Evolutionary conservation across 2,329 filamentous ascomycete species (phyloP).

Genomic region (Scedosporium aurantiacum): DNA sequence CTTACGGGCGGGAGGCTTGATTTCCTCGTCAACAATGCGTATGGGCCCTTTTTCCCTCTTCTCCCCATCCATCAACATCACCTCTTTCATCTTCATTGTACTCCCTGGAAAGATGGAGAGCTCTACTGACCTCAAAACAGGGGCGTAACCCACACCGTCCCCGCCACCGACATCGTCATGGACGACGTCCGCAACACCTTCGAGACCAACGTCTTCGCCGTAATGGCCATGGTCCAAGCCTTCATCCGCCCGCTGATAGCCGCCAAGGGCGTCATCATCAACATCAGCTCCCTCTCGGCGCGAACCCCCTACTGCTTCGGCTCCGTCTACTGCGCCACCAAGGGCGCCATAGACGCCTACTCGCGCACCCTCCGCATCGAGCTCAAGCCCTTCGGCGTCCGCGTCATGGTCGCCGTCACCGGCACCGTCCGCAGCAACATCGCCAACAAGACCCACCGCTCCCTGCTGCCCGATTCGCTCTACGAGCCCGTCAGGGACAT

Average conservation of each 20-base stretch:
- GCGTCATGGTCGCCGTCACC: slow-evolving; percentile 46
- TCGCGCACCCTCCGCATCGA: slow-evolving; percentile 43
- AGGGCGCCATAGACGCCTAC: slow-evolving; percentile 42
- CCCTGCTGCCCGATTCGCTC: slow-evolving; percentile 32
- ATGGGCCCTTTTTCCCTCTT: slow-evolving; percentile 10
- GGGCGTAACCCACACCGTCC: slow-evolving; percentile 38
- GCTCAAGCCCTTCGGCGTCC: slow-evolving; percentile 40
- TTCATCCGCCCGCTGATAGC: slow-evolving; percentile 39
- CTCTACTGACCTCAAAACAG: slow-evolving; percentile 17
- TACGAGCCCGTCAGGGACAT: slow-evolving; percentile 34
- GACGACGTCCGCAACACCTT: slow-evolving; percentile 42
- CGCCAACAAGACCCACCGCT: slow-evolving; percentile 26
- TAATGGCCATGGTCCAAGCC: slow-evolving; percentile 43
- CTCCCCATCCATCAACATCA: not conserved
- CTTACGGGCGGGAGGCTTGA: slow-evolving; percentile 43
- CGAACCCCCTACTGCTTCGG: slow-evolving; percentile 42
- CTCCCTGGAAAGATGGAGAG: not conserved
- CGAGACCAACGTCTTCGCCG: slow-evolving; percentile 46
- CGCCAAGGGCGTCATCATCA: slow-evolving; percentile 40
- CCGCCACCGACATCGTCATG: slow-evolving; percentile 39
- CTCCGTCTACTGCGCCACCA: slow-evolving; percentile 42
- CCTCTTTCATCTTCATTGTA: not conserved
- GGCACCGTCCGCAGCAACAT: slow-evolving; percentile 43
- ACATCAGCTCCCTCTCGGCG: slow-evolving; percentile 41
- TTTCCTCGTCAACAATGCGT: slow-evolving; percentile 51